Evolutionary conservation across 768 basidiomycete genomes (phyloP).

Genomic region (Imleria badia): DNA sequence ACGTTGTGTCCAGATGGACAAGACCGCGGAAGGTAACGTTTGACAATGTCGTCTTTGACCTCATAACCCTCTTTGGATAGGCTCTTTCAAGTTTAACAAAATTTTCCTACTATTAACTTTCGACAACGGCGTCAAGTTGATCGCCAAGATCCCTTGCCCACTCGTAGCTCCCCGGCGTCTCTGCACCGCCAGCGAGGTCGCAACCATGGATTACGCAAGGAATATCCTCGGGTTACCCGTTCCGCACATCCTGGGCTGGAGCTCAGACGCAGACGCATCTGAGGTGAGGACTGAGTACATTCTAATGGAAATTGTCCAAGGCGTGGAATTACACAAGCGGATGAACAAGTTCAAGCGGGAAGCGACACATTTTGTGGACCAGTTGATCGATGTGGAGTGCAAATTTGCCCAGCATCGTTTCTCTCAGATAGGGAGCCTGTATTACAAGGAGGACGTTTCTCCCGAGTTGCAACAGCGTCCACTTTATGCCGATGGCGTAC

Average conservation of each 20-base stretch:
- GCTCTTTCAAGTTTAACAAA: conserved; percentile 15
- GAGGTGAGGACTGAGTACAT: conserved; percentile 35
- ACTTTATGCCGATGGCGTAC: conserved; percentile 23
- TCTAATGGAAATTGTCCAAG: conserved; percentile 32
- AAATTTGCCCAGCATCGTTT: conserved; percentile 23
- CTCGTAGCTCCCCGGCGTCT: conserved; percentile 29
- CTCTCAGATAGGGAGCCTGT: conserved; percentile 35
- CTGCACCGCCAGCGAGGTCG: conserved; percentile 38
- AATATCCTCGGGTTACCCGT: conserved; percentile 27
- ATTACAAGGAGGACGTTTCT: conserved; percentile 33
- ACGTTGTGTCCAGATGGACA: conserved; percentile 18
- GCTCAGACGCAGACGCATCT: conserved; percentile 17
- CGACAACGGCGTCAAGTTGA: conserved; percentile 10
- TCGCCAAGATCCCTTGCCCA: conserved; percentile 18
- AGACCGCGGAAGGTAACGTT: conserved; percentile 11
- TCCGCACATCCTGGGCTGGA: conserved; percentile 34
- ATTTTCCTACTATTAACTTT: conserved; percentile 14
- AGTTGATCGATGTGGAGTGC: conserved; percentile 22
- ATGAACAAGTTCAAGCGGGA: neutral
- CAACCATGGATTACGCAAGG: conserved; percentile 35
- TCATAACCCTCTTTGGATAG: neutral
- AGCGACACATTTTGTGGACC: conserved; percentile 12
- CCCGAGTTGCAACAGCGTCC: conserved; percentile 6
- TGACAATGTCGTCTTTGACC: too few species aligned
- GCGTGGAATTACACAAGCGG: conserved; percentile 24